These are phyloP conservation scores for Malus domestica DNA, from an alignment of 306 rosid genomes.

Conservation along the genomic window ASM211411v1 NC_041801.1:7008501-7009000, in stretches of 20 bases:
- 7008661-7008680: conserved; percentile 37
- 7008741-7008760: not conserved
- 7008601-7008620: conserved; percentile 18
- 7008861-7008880: conserved; percentile 60
- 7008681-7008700: conserved; percentile 24
- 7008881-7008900: conserved; percentile 33
- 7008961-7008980: conserved; percentile 37
- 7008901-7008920: conserved; percentile 16
- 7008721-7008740: conserved; percentile 41
- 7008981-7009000: conserved; percentile 37
- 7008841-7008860: conserved; percentile 75
- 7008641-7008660: conserved; percentile 44
- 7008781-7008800: not conserved
- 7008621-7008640: conserved; percentile 46
- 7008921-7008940: conserved; percentile 40
- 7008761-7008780: not conserved
- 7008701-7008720: conserved; percentile 48
- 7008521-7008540: not conserved
- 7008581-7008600: conserved; percentile 26
- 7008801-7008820: conserved; percentile 19
- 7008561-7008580: conserved; percentile 19
- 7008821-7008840: conserved; percentile 50
- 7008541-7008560: not conserved
- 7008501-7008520: not conserved
- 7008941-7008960: conserved; percentile 41